Evolutionary conservation across 139 green algal species (phyloP).

Genomic region (Spirogloea muscicola): DNA sequence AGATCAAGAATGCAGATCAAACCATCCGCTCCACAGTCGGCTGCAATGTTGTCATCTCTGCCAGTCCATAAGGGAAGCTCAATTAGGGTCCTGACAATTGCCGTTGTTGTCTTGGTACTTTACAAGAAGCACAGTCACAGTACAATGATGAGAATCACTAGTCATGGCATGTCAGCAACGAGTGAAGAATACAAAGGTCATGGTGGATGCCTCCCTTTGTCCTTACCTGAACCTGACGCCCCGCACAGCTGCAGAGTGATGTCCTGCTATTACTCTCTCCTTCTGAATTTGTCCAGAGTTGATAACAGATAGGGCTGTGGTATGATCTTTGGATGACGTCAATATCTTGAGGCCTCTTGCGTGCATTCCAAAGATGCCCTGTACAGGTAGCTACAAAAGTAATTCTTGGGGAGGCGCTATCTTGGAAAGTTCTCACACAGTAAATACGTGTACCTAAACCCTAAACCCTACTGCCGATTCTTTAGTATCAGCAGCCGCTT

Average conservation of each 20-base stretch:
- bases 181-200: background rate
- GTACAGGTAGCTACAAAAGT: no score
- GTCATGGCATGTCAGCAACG: background rate
- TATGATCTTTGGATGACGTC: slow-evolving; percentile 39
- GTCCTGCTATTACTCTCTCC: background rate
- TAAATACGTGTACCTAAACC: no score
- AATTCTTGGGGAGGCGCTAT: no score
- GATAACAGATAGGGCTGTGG: slow-evolving; percentile 8
- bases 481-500: no score
- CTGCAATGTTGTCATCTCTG: slow-evolving; percentile 25
- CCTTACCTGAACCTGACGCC: slow-evolving; percentile 43
- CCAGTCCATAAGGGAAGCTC: no score
- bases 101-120: background rate
- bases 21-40: slow-evolving; percentile 31
- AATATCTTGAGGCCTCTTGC: background rate
- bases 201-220: background rate
- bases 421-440: no score
- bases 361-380: slow-evolving; percentile 47
- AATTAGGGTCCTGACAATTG: no score
- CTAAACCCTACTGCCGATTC: no score
- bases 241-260: slow-evolving; percentile 22
- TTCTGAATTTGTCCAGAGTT: background rate
- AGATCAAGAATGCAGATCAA: slow-evolving; percentile 33
- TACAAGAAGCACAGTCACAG: background rate
- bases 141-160: background rate